Percentiles rank a stretch among this genome's conserved stretches.
Conservation (phyloP, 2,329 filamentous ascomycete genomes). For the Seiridium cupressi region DNA sequence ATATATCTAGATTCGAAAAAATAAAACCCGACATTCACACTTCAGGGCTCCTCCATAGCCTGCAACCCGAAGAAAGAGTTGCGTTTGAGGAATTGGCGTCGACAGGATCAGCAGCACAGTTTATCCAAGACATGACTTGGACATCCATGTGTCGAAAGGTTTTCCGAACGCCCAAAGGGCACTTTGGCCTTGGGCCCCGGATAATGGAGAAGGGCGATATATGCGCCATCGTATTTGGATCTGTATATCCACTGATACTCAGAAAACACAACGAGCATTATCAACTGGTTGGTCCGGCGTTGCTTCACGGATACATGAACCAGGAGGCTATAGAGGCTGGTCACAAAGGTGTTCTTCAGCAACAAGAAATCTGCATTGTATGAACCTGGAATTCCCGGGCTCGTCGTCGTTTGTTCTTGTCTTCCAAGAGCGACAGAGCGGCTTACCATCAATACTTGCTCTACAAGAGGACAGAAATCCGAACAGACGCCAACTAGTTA, state of each 20-base stretch:
- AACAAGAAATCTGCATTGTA: neutral
- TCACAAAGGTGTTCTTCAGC: neutral
- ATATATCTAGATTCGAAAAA: neutral
- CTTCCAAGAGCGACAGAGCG: no score
- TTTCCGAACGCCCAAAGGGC: neutral
- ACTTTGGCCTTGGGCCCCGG: neutral
- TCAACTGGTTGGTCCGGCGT: neutral
- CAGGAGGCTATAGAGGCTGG: neutral
- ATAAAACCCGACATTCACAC: neutral
- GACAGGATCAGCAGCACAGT: neutral
- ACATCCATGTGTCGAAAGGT: constrained; percentile 4
- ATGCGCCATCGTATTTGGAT: neutral
- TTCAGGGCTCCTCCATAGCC: neutral
- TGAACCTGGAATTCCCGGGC: neutral
- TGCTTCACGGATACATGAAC: neutral
- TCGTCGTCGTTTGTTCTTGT: no score
- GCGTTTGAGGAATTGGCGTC: neutral
- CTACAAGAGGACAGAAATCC: no score
- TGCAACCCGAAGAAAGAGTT: neutral
- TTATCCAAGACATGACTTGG: constrained; percentile 5
- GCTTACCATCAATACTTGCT: no score
- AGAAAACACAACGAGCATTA: neutral
- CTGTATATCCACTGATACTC: neutral
- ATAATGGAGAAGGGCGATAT: constrained; percentile 1
- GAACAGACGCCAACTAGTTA: no score